Base-by-base conservation (phyloP, 2,329 filamentous ascomycete species). In the Paracoccidioides lutzii region DNA sequence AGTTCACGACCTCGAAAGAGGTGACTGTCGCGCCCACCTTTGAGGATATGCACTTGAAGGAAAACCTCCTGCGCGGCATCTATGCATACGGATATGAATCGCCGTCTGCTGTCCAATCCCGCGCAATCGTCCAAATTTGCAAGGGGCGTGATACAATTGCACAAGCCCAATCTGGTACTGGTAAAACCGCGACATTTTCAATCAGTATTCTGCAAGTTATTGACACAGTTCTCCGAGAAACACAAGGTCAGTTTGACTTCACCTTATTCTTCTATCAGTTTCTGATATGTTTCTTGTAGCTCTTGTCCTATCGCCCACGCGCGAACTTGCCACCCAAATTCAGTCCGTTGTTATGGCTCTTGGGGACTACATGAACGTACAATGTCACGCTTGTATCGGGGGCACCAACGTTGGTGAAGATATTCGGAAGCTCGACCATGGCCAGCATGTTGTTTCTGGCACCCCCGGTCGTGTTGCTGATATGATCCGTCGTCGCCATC, bases 321-420 rank as follows among this genome's bases (percentile, higher is more conserved):
- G 93, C 69, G 93, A 98, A 80, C 78, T 98, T 61, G 93, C 93
- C 48, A 96, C 91, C 33, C 93, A 98, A 75, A 98, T 98, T 62
- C 93, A 98, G 75, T 95, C 89, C 40, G 93, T 98, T 58, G 87
- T 98, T 64, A 95, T 97, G 84, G 93, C 93, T n/a, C 82, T 98
- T n/a, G 93, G 93, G 62, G 93, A 98, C 74, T 98, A 96, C 78
- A 97, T 98, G 93, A 96, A 96, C 69, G 89, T 98, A 3, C 90
- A 98, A 74, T 98, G 93, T 75, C 93, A 98, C 67, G 91, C 93
- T 58, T 98, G 93, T 74, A 97, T 98, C 66, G 93, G 93, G 63
- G 93, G 93, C 58, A 98, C 93, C 63, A 97, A 95, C 68, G 90
- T 98, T 41, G 90, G 93, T 64, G 93, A 97, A 70, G 93, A 98